Evolutionary conservation across 805 yeast species (phyloP).

Genomic region (Candida orba): DNA sequence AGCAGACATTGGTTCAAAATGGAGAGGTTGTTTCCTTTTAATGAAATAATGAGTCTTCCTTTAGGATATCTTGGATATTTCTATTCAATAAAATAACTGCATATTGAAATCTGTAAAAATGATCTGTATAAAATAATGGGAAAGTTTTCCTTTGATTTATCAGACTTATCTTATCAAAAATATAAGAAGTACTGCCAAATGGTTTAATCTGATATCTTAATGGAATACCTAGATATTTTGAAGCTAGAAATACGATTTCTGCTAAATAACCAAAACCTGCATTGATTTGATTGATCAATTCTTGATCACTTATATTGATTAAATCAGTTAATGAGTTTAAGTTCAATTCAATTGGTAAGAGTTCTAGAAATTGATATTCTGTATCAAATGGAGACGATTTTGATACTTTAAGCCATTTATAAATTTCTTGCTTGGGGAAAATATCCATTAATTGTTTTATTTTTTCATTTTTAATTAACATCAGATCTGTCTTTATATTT

Average conservation of each 20-base stretch:
- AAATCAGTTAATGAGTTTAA: slow-evolving; percentile 9
- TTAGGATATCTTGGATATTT: slow-evolving; percentile 29
- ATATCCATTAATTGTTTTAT: slow-evolving; percentile 20
- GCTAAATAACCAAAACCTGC: slow-evolving; percentile 30
- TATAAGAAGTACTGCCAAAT: slow-evolving; percentile 34
- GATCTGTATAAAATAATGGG: slow-evolving; percentile 34
- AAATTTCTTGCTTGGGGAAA: slow-evolving; percentile 26
- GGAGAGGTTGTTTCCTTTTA: slow-evolving; percentile 7
- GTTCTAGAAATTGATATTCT: slow-evolving; percentile 18
- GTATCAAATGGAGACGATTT: neutral
- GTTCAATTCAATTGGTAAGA: slow-evolving; percentile 17
- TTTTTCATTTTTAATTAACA: slow-evolving; percentile 16
- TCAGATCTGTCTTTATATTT: slow-evolving; percentile 11
- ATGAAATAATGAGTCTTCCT: slow-evolving; percentile 6
- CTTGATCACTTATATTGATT: slow-evolving; percentile 10
- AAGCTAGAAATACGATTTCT: slow-evolving; percentile 25
- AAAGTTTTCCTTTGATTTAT: slow-evolving; percentile 27
- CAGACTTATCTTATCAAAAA: slow-evolving; percentile 30
- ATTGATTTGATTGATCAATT: slow-evolving; percentile 22
- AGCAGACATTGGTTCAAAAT: slow-evolving; percentile 30
- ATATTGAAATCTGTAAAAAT: slow-evolving; percentile 32
- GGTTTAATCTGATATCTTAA: slow-evolving; percentile 32
- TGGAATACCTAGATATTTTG: slow-evolving; percentile 29
- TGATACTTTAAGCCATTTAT: slow-evolving; percentile 13
- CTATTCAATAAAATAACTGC: slow-evolving; percentile 30